Conservation (phyloP, 2,329 filamentous ascomycete genomes). For the Knufia petricola region DNA sequence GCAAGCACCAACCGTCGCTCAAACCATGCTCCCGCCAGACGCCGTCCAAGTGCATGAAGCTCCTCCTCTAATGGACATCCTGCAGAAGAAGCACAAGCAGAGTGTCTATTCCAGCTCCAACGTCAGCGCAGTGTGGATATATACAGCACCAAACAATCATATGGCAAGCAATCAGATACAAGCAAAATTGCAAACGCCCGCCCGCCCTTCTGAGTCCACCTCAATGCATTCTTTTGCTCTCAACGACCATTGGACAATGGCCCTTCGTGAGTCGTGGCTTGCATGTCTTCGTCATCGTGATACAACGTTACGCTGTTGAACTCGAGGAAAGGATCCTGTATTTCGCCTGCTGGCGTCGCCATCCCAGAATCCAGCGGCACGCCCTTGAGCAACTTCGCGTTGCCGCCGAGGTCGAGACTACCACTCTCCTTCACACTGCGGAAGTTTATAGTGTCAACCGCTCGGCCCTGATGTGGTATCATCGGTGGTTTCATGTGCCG, state of each 20-base stretch:
- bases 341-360: conserved; percentile 72
- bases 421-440: conserved; percentile 95
- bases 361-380: conserved; percentile 80
- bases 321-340: conserved; percentile 88
- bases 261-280: conserved; percentile 10
- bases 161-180: neutral
- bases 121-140: neutral
- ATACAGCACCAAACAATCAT: neutral
- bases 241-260: conserved; percentile 14
- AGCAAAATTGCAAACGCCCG: neutral
- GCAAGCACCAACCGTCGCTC: neutral
- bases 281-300: conserved; percentile 73
- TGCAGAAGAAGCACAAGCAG: conserved; percentile 1
- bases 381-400: conserved; percentile 50
- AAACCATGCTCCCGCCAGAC: neutral
- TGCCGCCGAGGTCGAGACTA: conserved; percentile 61
- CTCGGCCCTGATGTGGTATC: conserved; percentile 80
- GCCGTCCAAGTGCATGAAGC: neutral
- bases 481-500: conserved; percentile 98
- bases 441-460: conserved; percentile 93
- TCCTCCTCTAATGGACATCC: neutral
- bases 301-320: conserved; percentile 98
- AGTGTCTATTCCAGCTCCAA: neutral
- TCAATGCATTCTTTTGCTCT: neutral
- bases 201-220: neutral